Evolutionary conservation across 2,329 filamentous ascomycete species (phyloP).

Genomic region (Scolecobasidium constrictum): DNA sequence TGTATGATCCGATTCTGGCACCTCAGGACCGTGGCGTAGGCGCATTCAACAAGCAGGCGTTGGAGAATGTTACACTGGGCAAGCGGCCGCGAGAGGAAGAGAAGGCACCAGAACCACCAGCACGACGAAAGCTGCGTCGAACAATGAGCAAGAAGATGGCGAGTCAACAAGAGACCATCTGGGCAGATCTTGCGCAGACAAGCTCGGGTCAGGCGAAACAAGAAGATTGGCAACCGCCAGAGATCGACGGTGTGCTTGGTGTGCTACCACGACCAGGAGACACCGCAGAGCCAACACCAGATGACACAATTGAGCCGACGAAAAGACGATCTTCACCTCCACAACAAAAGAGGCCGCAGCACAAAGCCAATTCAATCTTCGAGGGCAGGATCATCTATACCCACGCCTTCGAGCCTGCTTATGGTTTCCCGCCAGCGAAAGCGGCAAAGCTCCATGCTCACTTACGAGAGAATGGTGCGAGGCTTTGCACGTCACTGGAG

Average conservation of each 20-base stretch:
- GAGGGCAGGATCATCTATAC: constrained; percentile 33
- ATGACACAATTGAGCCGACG: background rate
- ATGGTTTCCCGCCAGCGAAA: constrained; percentile 47
- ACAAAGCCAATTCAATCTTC: constrained; percentile 3
- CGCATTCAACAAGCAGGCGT: constrained; percentile 14
- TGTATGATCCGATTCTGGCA: constrained; percentile 56
- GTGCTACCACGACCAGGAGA: background rate
- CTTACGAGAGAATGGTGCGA: constrained; percentile 25
- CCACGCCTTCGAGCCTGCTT: too few species aligned
- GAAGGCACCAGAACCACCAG: constrained; percentile 37
- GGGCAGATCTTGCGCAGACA: constrained; percentile 70
- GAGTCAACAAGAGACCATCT: constrained; percentile 72
- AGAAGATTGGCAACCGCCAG: constrained; percentile 16
- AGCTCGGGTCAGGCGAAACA: constrained; percentile 13
- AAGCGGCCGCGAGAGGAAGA: constrained; percentile 17
- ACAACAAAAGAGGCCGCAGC: background rate
- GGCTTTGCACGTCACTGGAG: constrained; percentile 18
- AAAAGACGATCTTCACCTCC: background rate
- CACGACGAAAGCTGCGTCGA: constrained; percentile 72
- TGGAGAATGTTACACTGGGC: background rate
- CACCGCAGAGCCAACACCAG: background rate
- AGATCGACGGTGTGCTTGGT: constrained; percentile 11
- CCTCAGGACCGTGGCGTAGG: constrained; percentile 32
- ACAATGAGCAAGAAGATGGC: constrained; percentile 76
- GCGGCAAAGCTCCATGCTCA: constrained; percentile 25